Evolutionary conservation across 2,329 filamentous ascomycete genomes (phyloP).

Genomic region (Magnaporthales sp.): DNA sequence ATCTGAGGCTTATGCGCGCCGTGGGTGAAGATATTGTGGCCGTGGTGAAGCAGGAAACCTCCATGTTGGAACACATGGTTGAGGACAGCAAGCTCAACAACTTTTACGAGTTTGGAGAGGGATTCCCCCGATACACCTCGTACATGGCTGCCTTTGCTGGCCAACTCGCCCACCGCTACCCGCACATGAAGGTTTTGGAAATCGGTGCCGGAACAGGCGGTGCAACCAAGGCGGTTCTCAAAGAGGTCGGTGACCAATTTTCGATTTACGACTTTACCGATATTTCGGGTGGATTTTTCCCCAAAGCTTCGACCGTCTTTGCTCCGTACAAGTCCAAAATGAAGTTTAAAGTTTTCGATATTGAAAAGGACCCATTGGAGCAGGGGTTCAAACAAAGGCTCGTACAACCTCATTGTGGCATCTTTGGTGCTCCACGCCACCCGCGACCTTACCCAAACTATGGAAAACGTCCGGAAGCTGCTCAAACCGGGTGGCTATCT

Average conservation of each 20-base stretch:
- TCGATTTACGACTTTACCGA: constrained; percentile 12
- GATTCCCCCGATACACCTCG: background rate
- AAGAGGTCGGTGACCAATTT: constrained; percentile 15
- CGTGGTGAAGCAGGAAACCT: constrained; percentile 7
- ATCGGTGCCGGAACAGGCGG: background rate
- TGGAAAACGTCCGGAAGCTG: constrained; percentile 23
- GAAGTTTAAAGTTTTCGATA: constrained; percentile 22
- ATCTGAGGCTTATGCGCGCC: constrained; percentile 9
- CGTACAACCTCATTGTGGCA: constrained; percentile 28
- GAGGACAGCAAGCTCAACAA: constrained; percentile 21
- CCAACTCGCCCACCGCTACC: constrained; percentile 20
- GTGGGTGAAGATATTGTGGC: constrained; percentile 8
- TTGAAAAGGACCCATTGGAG: constrained; percentile 18
- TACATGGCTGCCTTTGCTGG: background rate
- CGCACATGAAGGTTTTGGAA: constrained; percentile 21
- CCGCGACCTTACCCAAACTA: constrained; percentile 15
- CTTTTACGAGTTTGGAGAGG: constrained; percentile 17
- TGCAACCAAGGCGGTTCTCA: constrained; percentile 18
- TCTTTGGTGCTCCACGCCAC: constrained; percentile 28
- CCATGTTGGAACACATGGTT: constrained; percentile 23
- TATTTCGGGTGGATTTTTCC: constrained; percentile 19
- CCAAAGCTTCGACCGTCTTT: constrained; percentile 18
- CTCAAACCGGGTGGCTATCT: constrained; percentile 31
- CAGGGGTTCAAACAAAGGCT: constrained; percentile 23
- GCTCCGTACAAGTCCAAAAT: constrained; percentile 14